Percentiles rank a stretch among this genome's conserved stretches.
These are phyloP conservation scores for Cubamyces lactineus DNA, from an alignment of 768 basidiomycete species.

Conservation along the genomic window DNA sequence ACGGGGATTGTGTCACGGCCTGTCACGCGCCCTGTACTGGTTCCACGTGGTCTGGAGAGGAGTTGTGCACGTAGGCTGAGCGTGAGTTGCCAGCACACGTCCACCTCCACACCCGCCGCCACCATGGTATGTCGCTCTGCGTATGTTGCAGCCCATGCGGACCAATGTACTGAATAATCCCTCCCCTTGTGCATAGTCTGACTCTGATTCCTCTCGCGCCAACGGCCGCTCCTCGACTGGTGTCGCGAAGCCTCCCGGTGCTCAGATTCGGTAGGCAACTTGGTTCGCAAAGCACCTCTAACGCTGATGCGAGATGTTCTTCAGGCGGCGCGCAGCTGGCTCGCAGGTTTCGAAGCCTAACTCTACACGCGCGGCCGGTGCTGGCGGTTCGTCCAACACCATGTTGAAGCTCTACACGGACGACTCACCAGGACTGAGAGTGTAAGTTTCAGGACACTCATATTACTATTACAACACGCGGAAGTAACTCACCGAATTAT, in stretches of 20 bases:
- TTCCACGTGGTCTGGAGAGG: slow-evolving; percentile 28
- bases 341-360: slow-evolving; percentile 74
- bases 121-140: slow-evolving; percentile 38
- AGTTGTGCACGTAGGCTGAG: slow-evolving; percentile 10
- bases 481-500: neutral
- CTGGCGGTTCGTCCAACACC: slow-evolving; percentile 95
- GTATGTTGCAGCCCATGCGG: neutral
- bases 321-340: slow-evolving; percentile 74
- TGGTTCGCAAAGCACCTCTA: neutral
- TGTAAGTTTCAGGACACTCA: slow-evolving; percentile 61
- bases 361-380: slow-evolving; percentile 88
- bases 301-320: neutral
- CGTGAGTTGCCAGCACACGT: slow-evolving; percentile 34
- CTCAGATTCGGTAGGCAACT: slow-evolving; percentile 72
- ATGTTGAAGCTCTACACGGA: slow-evolving; percentile 99
- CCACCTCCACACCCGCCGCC: slow-evolving; percentile 23
- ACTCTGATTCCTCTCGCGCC: slow-evolving; percentile 66
- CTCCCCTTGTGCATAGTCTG: slow-evolving; percentile 55
- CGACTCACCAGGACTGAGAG: slow-evolving; percentile 94
- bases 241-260: slow-evolving; percentile 76
- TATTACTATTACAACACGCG: neutral
- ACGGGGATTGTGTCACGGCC: neutral
- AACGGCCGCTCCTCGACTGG: slow-evolving; percentile 41
- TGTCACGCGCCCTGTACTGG: neutral
- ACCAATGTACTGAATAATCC: neutral